Evolutionary conservation across 2,329 filamentous ascomycete genomes (phyloP), one percentile per base, ranked within the genome.

Genomic region (Nemania serpens): DNA sequence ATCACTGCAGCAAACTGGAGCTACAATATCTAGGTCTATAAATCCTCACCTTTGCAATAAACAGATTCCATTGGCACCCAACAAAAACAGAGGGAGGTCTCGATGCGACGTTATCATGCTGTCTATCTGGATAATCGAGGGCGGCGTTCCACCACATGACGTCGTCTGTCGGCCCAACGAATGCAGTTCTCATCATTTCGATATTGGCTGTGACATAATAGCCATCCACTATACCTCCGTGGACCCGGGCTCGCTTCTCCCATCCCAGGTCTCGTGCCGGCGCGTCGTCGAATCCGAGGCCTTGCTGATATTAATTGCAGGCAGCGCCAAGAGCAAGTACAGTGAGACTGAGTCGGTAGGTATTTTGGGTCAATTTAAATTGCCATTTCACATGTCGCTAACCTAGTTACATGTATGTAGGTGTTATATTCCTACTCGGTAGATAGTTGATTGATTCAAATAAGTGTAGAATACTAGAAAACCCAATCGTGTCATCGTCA

Each of bases 221-320:
- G 34, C 41, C 36, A 13, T 46, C 52, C 51, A 6, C 17, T 60
- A 62, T 62, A 46, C 48, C 39, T 53, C 39, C 39, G 12, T 41
- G 13, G 39, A 48, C 48, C 47, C 42, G 51, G 51, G 15, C 43
- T 41, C 17, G 36, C 49, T 18, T 47, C 55, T 13, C 34, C 29
- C 34, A 15, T 58, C 34, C 34, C 54, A 41, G 22, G 57, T 59
- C 56, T 36, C 39, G 62, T 62, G 59, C 59, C 51, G 36, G 22
- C 12, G 37, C n/a, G 33, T 37, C 29, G 37, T 66, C 58, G 58
- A 66, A 64, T 66, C 61, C 36, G 22, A 45, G 41, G 55, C 55
- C 54, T 59, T 54, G 58, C 37, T 42, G 46, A 59, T 55, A 65
- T 58, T 66, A 63, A 58, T 52, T 55, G 47, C 48, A 51, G 13